phyloP scores from a whole-genome alignment of 108 stramenopile species.

The Fragilaria crotonensis region DNA sequence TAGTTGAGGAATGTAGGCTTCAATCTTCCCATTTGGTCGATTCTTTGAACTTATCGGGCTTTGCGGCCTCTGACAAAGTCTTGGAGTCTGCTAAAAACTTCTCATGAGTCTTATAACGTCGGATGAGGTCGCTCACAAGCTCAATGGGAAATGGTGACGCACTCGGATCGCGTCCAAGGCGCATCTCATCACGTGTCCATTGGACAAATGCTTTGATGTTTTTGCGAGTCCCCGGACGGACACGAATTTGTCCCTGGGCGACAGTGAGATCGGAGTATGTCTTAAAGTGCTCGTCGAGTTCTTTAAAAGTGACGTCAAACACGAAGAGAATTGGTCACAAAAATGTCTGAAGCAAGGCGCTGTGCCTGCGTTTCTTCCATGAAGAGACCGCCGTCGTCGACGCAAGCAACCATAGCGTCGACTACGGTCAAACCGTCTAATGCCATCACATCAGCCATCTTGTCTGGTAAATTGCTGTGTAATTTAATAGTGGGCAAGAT shows the following conservation, averaged over 20 bases:
- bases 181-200: neutral
- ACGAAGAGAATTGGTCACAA: conserved; percentile 1
- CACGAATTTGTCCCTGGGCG: too few species aligned
- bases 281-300: conserved; percentile 5
- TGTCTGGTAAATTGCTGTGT: too few species aligned
- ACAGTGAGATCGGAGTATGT: conserved; percentile 2
- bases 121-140: neutral
- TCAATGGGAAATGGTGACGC: neutral
- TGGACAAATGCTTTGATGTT: too few species aligned
- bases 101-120: conserved; percentile 3
- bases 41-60: too few species aligned
- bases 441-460: too few species aligned
- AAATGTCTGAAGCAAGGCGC: conserved; percentile 5
- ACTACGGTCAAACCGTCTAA: conserved; percentile 2
- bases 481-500: too few species aligned
- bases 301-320: neutral
- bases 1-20: conserved; percentile 4
- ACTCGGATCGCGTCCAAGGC: neutral
- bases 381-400: neutral
- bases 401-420: conserved; percentile 3
- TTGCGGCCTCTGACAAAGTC: neutral
- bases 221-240: neutral
- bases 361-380: neutral
- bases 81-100: neutral
- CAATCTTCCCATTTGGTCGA: conserved; percentile 3